Evolutionary conservation across 306 rosid species (phyloP).

Genomic region (Cicer judaicum): DNA sequence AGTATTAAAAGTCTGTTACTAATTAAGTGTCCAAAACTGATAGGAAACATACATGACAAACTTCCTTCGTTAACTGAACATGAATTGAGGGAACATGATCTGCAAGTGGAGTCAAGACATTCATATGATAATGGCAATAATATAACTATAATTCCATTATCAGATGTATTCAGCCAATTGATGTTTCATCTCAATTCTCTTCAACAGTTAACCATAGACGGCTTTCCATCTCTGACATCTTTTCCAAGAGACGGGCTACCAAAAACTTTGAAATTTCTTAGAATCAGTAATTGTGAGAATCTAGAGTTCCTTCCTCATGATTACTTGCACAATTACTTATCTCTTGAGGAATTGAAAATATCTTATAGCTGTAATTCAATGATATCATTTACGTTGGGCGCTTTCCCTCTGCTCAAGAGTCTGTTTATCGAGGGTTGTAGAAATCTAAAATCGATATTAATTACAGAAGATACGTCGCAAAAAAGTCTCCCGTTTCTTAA

Average conservation of each 20-base stretch:
- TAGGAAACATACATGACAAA: not conserved
- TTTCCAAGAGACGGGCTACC: slow-evolving; percentile 31
- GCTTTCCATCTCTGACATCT: slow-evolving; percentile 3
- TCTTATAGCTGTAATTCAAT: slow-evolving; percentile 19
- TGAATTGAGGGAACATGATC: not conserved
- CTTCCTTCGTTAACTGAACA: slow-evolving; percentile 4
- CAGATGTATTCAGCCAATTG: not conserved
- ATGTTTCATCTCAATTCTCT: not conserved
- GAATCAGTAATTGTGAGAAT: not conserved
- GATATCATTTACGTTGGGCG: not conserved
- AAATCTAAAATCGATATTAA: not conserved
- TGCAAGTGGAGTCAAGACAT: not conserved
- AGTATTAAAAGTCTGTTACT: not conserved
- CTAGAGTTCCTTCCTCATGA: slow-evolving; percentile 9
- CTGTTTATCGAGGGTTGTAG: slow-evolving; percentile 1
- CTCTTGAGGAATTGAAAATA: slow-evolving; percentile 1
- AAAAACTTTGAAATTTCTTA: not conserved
- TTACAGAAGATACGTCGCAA: not conserved
- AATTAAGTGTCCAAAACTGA: not conserved
- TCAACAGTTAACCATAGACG: not conserved
- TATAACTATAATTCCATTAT: not conserved
- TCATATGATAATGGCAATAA: not conserved
- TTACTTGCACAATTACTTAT: not conserved
- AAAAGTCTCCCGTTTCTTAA: slow-evolving; percentile 9
- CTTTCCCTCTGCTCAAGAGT: not conserved